phyloP scores from a whole-genome alignment of 2,329 filamentous ascomycete species.

The Talaromyces sp. region DNA sequence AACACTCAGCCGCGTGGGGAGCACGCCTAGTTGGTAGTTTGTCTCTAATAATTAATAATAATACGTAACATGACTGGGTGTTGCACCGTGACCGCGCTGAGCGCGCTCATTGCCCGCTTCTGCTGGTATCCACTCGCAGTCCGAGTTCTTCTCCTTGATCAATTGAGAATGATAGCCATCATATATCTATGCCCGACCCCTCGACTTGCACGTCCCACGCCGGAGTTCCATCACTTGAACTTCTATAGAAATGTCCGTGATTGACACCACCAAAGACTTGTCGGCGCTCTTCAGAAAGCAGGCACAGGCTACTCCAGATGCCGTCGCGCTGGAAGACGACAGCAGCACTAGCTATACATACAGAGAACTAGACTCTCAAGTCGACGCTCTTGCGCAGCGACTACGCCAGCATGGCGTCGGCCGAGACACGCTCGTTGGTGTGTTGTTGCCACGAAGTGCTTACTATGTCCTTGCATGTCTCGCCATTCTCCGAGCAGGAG shows the following conservation, averaged over 20 bases:
- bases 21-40: too few species aligned
- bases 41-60: not conserved
- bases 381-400: conserved; percentile 58
- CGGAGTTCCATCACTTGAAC: not conserved
- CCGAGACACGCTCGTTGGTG: conserved; percentile 68
- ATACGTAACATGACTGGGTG: not conserved
- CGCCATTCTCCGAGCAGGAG: conserved; percentile 71
- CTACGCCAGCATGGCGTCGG: conserved; percentile 64
- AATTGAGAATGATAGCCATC: not conserved
- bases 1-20: not conserved
- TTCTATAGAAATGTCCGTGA: conserved; percentile 51
- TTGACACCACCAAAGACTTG: conserved; percentile 68
- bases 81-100: not conserved
- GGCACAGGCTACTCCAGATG: conserved; percentile 62
- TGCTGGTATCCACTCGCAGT: not conserved
- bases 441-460: conserved; percentile 69
- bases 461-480: conserved; percentile 76
- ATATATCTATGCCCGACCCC: not conserved
- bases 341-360: conserved; percentile 59
- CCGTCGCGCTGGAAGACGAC: conserved; percentile 65
- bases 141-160: not conserved
- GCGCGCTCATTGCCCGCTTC: not conserved
- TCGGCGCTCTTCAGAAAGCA: conserved; percentile 67
- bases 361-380: conserved; percentile 63
- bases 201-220: not conserved